A percentile compares a stretch with the other conserved stretches of the same genome.
phyloP scores from a whole-genome alignment of 2,329 filamentous ascomycete species.

The Paraconiothyrium brasiliense region DNA sequence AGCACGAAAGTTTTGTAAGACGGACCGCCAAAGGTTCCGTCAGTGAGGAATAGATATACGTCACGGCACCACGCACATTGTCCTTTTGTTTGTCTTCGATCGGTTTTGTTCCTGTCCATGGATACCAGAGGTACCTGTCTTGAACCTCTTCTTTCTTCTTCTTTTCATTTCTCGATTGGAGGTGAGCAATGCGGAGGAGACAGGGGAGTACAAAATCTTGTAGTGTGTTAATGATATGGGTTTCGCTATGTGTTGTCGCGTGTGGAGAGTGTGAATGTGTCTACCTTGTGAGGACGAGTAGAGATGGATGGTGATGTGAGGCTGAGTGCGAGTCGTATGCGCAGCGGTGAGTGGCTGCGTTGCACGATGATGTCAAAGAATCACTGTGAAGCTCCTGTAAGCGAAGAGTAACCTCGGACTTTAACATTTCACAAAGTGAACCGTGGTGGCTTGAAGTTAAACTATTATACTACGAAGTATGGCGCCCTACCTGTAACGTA shows the following conservation, averaged over 20 bases:
- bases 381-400: too few species aligned
- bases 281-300: not conserved
- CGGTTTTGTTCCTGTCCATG: constrained; percentile 7
- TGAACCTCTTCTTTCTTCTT: constrained; percentile 11
- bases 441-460: too few species aligned
- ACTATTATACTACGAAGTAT: too few species aligned
- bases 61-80: constrained; percentile 15
- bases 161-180: not conserved
- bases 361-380: too few species aligned
- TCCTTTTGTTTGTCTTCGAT: constrained; percentile 5
- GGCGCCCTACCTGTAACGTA: too few species aligned
- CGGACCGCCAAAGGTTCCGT: constrained; percentile 10
- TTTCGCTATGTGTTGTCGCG: not conserved
- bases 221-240: not conserved
- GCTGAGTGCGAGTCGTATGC: too few species aligned
- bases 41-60: constrained; percentile 7
- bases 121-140: constrained; percentile 13
- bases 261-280: not conserved
- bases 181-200: not conserved
- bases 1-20: constrained; percentile 34
- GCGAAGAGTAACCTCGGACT: too few species aligned
- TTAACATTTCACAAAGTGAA: too few species aligned
- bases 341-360: too few species aligned
- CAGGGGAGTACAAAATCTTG: not conserved
- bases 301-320: not conserved